Evolutionary conservation across 441 rosid genomes (phyloP).

Genomic region (Flueggea neowawraea): DNA sequence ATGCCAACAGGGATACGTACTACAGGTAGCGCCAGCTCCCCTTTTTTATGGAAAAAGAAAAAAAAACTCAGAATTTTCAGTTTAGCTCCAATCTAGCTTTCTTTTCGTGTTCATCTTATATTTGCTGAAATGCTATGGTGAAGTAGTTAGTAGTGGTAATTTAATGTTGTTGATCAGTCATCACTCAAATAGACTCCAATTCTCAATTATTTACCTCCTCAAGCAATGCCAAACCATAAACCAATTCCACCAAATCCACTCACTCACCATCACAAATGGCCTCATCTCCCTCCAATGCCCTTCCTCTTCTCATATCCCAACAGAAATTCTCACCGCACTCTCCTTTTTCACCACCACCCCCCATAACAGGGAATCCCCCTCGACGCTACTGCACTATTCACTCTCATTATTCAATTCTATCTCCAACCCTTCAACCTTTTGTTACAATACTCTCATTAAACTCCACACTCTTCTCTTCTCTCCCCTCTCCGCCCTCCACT

Average conservation of each 20-base stretch:
- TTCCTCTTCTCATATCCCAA: conserved; percentile 1
- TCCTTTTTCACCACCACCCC: neutral
- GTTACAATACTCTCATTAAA: conserved; percentile 51
- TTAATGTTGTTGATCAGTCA: neutral
- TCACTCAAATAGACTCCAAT: neutral
- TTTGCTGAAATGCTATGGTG: too few species aligned
- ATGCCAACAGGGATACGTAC: too few species aligned
- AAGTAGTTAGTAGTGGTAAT: neutral
- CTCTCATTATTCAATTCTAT: conserved; percentile 36
- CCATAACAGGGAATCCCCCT: neutral
- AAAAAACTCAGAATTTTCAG: too few species aligned
- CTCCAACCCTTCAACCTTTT: conserved; percentile 47
- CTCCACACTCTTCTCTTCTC: conserved; percentile 31
- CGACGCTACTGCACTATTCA: conserved; percentile 27
- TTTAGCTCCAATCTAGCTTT: too few species aligned
- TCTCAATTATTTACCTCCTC: conserved; percentile 15
- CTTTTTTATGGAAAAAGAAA: too few species aligned
- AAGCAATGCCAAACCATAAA: conserved; percentile 34
- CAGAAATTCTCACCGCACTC: too few species aligned
- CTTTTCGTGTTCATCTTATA: too few species aligned
- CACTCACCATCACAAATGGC: conserved; percentile 39
- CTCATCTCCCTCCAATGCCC: neutral
- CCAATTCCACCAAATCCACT: conserved; percentile 55
- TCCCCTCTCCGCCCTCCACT: conserved; percentile 39
- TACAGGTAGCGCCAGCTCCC: too few species aligned